These are phyloP conservation scores for Globisporangium takayamanum DNA, from an alignment of 352 stramenopile species.

Conservation along the genomic window DNA sequence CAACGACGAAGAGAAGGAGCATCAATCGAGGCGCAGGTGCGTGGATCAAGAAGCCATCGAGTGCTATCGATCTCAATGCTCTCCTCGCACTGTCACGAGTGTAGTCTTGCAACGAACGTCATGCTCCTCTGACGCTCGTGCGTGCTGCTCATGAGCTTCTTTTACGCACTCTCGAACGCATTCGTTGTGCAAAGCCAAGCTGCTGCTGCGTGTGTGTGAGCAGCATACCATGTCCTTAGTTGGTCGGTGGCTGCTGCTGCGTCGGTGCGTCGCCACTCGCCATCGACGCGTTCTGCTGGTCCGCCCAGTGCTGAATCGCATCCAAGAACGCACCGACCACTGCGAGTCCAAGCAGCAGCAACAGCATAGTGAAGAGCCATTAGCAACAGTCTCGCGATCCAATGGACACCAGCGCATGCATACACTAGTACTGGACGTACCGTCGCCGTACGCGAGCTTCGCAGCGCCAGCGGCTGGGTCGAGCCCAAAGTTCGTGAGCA, in stretches of 20 bases:
- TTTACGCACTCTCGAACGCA: not conserved
- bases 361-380: not conserved
- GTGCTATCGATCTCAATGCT: too few species aligned
- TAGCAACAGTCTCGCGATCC: not conserved
- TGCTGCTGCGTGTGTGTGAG: too few species aligned
- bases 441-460: constrained; percentile 80
- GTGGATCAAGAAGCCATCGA: too few species aligned
- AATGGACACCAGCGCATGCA: not conserved
- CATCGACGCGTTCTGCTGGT: constrained; percentile 50
- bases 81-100: too few species aligned
- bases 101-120: too few species aligned
- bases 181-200: not conserved
- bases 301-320: constrained; percentile 70
- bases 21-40: too few species aligned
- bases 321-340: constrained; percentile 72
- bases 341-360: constrained; percentile 10
- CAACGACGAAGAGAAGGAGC: too few species aligned
- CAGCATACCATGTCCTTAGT: not conserved
- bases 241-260: too few species aligned
- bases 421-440: constrained; percentile 22
- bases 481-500: constrained; percentile 89
- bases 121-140: too few species aligned
- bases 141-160: not conserved
- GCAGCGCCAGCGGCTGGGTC: constrained; percentile 63
- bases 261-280: constrained; percentile 4